Percentiles rank a stretch among this genome's conserved stretches.
These are phyloP conservation scores for Coniella vitis DNA, from an alignment of 2,329 filamentous ascomycete species.

Conservation along the genomic window DNA sequence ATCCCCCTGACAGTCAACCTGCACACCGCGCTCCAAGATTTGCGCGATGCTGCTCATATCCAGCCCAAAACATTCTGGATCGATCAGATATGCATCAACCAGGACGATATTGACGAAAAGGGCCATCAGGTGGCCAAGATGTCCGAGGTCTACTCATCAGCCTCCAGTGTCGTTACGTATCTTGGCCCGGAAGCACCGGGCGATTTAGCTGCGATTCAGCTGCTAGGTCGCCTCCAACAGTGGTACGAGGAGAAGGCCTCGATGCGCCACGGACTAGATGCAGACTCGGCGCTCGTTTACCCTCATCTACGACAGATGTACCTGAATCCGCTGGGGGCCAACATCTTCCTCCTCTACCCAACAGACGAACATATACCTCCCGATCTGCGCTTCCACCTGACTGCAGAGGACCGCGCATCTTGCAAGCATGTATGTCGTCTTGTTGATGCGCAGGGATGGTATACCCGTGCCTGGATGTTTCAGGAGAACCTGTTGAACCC, in stretches of 20 bases:
- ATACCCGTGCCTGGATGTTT: neutral
- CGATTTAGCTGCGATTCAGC: neutral
- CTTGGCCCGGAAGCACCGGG: neutral
- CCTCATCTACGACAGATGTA: no score
- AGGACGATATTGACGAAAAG: neutral
- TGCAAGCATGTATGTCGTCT: no score
- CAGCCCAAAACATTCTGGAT: neutral
- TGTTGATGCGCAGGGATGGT: no score
- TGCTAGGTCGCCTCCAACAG: neutral
- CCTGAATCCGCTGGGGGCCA: no score
- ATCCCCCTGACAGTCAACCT: neutral
- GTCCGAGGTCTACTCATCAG: neutral
- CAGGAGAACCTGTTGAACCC: neutral
- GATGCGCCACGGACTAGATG: no score
- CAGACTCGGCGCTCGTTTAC: no score
- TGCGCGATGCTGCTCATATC: neutral
- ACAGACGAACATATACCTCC: no score
- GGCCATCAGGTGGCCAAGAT: neutral
- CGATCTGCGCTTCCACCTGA: no score
- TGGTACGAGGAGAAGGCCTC: no score
- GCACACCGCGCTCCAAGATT: neutral
- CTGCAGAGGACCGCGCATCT: no score
- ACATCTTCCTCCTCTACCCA: no score
- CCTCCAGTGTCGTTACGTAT: neutral
- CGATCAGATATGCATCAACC: constrained; percentile 4